These are phyloP conservation scores for Ogataea pignaliae DNA, from an alignment of 805 yeast genomes.

Conservation along the genomic window DNA sequence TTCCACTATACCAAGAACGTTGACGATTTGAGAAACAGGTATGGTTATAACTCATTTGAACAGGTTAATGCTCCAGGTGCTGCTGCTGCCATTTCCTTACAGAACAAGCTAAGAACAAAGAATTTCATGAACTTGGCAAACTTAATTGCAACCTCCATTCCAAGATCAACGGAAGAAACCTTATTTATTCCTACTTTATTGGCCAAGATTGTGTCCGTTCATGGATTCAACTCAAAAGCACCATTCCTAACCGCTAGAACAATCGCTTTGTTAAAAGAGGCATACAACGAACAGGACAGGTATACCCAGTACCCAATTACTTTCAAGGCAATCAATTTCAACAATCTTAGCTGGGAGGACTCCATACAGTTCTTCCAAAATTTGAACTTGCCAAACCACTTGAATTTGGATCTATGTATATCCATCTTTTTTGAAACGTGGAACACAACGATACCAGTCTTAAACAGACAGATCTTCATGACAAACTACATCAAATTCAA, in stretches of 20 bases:
- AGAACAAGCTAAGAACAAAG: constrained; percentile 39
- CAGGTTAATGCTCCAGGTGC: constrained; percentile 74
- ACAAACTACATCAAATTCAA: constrained; percentile 48
- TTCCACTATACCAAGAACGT: constrained; percentile 17
- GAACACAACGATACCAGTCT: constrained; percentile 64
- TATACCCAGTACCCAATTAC: constrained; percentile 29
- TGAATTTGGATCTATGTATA: constrained; percentile 63
- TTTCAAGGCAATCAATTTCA: constrained; percentile 35
- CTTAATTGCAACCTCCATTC: constrained; percentile 66
- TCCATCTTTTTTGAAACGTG: constrained; percentile 72
- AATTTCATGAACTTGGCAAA: constrained; percentile 46
- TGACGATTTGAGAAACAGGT: constrained; percentile 22
- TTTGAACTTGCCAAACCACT: constrained; percentile 44
- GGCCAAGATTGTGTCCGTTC: constrained; percentile 63
- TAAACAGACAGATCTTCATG: constrained; percentile 68
- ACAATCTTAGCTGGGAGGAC: constrained; percentile 34
- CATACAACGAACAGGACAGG: constrained; percentile 29
- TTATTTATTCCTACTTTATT: constrained; percentile 67
- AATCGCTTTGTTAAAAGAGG: constrained; percentile 62
- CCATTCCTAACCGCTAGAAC: constrained; percentile 69
- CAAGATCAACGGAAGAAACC: constrained; percentile 76
- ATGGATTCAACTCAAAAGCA: constrained; percentile 68
- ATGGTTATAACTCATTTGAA: constrained; percentile 42
- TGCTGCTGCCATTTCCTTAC: constrained; percentile 59
- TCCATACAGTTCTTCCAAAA: constrained; percentile 42